Conservation (phyloP, 164 flowering plant species). For the Malania oleifera region DNA sequence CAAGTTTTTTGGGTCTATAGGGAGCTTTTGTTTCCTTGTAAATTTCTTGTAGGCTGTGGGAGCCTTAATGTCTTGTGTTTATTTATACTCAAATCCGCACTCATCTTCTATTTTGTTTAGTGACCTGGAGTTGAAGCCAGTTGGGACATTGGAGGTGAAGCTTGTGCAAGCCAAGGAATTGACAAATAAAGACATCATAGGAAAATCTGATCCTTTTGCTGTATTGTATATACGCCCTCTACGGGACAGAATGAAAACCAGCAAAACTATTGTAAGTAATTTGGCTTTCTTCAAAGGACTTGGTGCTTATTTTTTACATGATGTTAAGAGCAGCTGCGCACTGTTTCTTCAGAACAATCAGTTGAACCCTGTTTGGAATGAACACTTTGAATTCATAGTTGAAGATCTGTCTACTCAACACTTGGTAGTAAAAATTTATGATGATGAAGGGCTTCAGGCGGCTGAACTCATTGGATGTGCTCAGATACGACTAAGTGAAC, state of each 20-base stretch:
- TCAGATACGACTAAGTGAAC: constrained; percentile 55
- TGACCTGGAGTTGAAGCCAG: constrained; percentile 92
- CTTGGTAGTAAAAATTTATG: constrained; percentile 74
- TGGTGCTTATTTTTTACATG: constrained; percentile 1
- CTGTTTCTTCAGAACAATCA: constrained; percentile 67
- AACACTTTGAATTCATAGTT: constrained; percentile 84
- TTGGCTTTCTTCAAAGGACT: background rate
- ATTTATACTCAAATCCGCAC: background rate
- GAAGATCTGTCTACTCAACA: constrained; percentile 92
- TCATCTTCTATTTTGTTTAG: constrained; percentile 23
- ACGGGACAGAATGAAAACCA: constrained; percentile 73
- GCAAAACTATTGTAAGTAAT: constrained; percentile 72
- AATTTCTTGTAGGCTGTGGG: background rate
- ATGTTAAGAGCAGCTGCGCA: constrained; percentile 1
- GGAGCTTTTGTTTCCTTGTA: no score
- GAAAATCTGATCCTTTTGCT: constrained; percentile 98
- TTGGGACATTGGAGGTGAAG: constrained; percentile 88
- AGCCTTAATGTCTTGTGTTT: background rate
- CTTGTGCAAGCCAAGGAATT: constrained; percentile 93
- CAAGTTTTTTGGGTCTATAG: no score
- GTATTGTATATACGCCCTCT: constrained; percentile 78
- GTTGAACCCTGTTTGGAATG: constrained; percentile 96
- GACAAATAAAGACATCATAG: constrained; percentile 86
- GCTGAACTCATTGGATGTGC: constrained; percentile 90
- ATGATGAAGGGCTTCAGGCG: constrained; percentile 90